Percentiles rank a stretch among this genome's conserved stretches.
These are phyloP conservation scores for Penicillium goetzii DNA, from an alignment of 495 filamentous ascomycete genomes.

Conservation along the genomic window DNA sequence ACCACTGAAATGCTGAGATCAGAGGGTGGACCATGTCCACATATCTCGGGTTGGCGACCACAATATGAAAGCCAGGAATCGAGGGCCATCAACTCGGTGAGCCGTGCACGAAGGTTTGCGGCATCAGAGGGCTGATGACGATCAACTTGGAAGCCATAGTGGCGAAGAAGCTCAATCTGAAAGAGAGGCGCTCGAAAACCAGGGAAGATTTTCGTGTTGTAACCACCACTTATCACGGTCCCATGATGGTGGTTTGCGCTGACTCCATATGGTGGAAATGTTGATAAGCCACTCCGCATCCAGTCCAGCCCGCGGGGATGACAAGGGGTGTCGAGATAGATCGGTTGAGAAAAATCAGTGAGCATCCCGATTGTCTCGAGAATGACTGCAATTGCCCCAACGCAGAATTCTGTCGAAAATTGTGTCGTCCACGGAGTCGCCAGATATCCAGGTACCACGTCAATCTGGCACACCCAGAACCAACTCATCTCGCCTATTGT, in stretches of 20 bases:
- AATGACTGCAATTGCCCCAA: slow-evolving; percentile 11
- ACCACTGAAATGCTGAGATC: background rate
- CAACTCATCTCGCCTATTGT: slow-evolving; percentile 9
- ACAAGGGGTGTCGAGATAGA: slow-evolving; percentile 4
- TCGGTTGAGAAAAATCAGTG: slow-evolving; percentile 7
- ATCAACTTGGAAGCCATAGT: slow-evolving; percentile 14
- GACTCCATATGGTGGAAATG: slow-evolving; percentile 13
- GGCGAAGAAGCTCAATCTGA: slow-evolving; percentile 13
- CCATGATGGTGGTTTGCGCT: slow-evolving; percentile 17
- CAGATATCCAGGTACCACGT: slow-evolving; percentile 12
- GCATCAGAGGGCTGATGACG: slow-evolving; percentile 7
- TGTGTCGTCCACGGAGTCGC: slow-evolving; percentile 7
- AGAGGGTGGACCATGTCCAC: background rate
- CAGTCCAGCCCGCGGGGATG: slow-evolving; percentile 10
- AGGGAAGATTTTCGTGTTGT: slow-evolving; percentile 5
- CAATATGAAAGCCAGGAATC: slow-evolving; percentile 17
- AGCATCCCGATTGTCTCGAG: slow-evolving; percentile 9
- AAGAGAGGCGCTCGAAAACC: slow-evolving; percentile 9
- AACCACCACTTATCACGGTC: slow-evolving; percentile 9
- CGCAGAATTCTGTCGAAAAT: slow-evolving; percentile 13
- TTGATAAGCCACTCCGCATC: slow-evolving; percentile 9
- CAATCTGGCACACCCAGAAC: slow-evolving; percentile 15
- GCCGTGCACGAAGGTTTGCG: slow-evolving; percentile 9
- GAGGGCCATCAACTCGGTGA: slow-evolving; percentile 13
- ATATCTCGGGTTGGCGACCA: slow-evolving; percentile 15